Base-by-base conservation (phyloP, 768 basidiomycete species). In the Pholiota conissans region DNA sequence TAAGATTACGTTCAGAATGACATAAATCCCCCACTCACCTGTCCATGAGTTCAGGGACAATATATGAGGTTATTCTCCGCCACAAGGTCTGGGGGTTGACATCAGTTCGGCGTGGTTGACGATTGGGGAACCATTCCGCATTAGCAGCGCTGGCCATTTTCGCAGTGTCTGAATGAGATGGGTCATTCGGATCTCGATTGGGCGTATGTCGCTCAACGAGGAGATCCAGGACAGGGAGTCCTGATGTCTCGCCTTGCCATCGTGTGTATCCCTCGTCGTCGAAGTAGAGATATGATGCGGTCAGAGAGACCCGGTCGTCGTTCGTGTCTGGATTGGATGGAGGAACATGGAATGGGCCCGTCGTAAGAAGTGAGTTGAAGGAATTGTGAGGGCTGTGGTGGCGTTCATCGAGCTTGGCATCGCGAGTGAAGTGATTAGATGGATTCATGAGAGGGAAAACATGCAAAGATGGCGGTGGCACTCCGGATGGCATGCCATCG, bases 231-330 rank as follows among this genome's bases (percentile, higher is more conserved):
- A 96, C 82, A 5, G 95, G 95, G 0, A 96, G 81, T 24, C 95
- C 94, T 3, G 93, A 95, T 0, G 93, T 93, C 65, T 95, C 93
- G 28, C 95, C 94, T 74, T 93, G 91, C 91, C 91, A 93, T 56
- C 91, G 76, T 0, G 91, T 90, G 67, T 87, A 90, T 2, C 91
- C 91, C 68, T 93, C 90, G 66, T 93, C 91, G 61, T 93, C 91
- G 58, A 90, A 85, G 68, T 93, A 93, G 30, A 93, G 80, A 69
- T 93, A 93, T 0, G 90, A 90, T 1, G 90, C 87, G 0, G 87
- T 83, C 40, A 91, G 70, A 0, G 86, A 84, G 73, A 86, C 81
- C 26, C 84, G 81, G 11, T 75, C 49, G 87, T 87, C 48, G 86
- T 87, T 6, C 74, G 71, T 20, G 86, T 85, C 29, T 73, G 65